Evolutionary conservation across 2,329 filamentous ascomycete genomes (phyloP), one percentile per base, ranked within the genome.

Genomic region (Mycosphaerella arachidis): DNA sequence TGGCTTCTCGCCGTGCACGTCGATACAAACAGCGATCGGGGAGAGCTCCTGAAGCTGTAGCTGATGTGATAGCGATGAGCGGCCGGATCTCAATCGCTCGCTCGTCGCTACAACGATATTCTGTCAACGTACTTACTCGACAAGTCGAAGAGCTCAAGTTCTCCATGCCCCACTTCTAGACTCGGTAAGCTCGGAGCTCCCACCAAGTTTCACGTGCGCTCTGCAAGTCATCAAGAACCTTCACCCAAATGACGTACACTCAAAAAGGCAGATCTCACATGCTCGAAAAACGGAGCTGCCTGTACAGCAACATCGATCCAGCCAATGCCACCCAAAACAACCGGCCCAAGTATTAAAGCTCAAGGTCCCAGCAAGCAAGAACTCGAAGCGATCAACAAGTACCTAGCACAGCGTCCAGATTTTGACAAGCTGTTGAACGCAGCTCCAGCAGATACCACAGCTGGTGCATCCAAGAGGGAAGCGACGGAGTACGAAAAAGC

Each of bases 381-480:
- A 43, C 31, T 59, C 7, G 43, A 59, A 55, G 57, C 57, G n/a
- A 59, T 59, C 45, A 55, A 59, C 30, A 31, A n/a, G n/a, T 55
- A 59, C 45, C 51, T 55, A 6, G 45, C 57, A 12, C 57, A 55
- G 31, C 45, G 53, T 27, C 57, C 57, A 29, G 57, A 59, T 18
- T 59, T 59, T 29, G 51, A 55, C n/a, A 45, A 50, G 51, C 45
- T 59, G 7, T 48, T 55, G 33, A 45, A 35, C 30, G 18, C 51
- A 35, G 13, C 24, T 30, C 20, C 37, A 30, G 20, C 33, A 20
- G 24, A 31, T 12, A 46, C 10, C 31, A 31, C 56, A n/a, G 3
- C 48, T 4, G 27, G 30, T 20, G 29, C 33, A 18, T 43, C 37
- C 10, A 43, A 43, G 37, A 5, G 16, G 37, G 33, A 31, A 20